Conservation (phyloP, 2,329 filamentous ascomycete species). For the Chaetomiaceae sp. region DNA sequence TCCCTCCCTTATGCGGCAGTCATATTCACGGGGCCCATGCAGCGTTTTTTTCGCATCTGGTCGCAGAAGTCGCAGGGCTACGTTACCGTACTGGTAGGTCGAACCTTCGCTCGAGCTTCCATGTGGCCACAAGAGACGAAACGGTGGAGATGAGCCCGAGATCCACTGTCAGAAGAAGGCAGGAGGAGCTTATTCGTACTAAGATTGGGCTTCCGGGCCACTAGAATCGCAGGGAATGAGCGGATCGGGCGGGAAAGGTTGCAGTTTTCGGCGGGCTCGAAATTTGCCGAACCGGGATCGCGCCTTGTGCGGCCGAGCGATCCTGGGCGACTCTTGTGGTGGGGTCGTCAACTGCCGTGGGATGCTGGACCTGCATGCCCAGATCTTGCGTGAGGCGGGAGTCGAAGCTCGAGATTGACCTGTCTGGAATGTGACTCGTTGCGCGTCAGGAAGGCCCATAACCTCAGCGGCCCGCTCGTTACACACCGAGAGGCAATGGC, state of each 20-base stretch:
- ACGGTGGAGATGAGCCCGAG: constrained; percentile 19
- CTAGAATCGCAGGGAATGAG: constrained; percentile 19
- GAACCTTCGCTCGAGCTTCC: constrained; percentile 20
- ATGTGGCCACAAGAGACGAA: constrained; percentile 27
- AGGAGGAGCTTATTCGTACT: constrained; percentile 6
- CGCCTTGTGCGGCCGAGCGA: constrained; percentile 1
- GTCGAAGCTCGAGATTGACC: background rate
- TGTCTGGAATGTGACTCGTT: background rate
- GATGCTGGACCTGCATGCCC: constrained; percentile 20
- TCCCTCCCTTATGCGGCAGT: constrained; percentile 21
- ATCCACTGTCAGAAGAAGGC: background rate
- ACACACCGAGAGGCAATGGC: no score
- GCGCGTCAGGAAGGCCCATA: no score
- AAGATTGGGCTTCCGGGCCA: constrained; percentile 20
- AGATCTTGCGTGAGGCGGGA: constrained; percentile 15
- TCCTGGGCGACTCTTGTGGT: constrained; percentile 7
- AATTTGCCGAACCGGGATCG: constrained; percentile 25
- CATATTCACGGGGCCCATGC: constrained; percentile 13
- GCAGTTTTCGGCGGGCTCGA: constrained; percentile 18
- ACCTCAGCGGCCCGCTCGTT: no score
- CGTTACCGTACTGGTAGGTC: constrained; percentile 19
- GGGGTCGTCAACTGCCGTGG: constrained; percentile 17
- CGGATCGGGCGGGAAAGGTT: constrained; percentile 7
- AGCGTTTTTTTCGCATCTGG: constrained; percentile 8
- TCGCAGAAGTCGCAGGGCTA: constrained; percentile 12